Evolutionary conservation across 1,284 basidiomycete genomes (phyloP).

Genomic region (Ustilago cynodontis): DNA sequence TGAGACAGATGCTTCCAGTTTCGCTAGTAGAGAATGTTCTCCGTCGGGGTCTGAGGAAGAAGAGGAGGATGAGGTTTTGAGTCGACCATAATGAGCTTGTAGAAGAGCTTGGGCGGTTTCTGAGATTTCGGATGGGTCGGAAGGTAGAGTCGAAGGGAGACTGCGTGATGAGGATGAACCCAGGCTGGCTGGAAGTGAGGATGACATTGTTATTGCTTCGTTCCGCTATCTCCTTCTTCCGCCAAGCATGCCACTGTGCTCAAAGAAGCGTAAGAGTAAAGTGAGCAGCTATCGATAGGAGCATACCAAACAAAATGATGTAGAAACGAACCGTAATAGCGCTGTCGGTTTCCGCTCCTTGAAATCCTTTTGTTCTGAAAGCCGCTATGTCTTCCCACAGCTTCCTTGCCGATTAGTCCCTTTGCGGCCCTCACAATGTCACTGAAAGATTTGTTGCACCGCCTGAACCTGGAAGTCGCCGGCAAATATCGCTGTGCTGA

Average conservation of each 20-base stretch:
- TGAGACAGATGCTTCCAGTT: slow-evolving; percentile 15
- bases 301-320: background rate
- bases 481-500: background rate
- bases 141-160: slow-evolving; percentile 13
- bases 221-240: background rate
- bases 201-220: background rate
- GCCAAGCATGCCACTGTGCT: background rate
- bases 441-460: too few relatives aligned
- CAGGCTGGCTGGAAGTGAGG: background rate
- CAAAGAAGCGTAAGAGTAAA: background rate
- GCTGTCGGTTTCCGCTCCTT: background rate
- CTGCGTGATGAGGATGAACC: slow-evolving; percentile 1
- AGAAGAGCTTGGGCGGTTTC: slow-evolving; percentile 48
- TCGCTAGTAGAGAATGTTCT: slow-evolving; percentile 8
- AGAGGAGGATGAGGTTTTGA: slow-evolving; percentile 7
- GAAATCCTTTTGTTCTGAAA: background rate
- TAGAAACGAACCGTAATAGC: background rate
- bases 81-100: slow-evolving; percentile 32
- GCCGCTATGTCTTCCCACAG: background rate
- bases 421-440: too few relatives aligned
- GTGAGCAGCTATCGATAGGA: background rate
- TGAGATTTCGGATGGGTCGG: slow-evolving; percentile 40
- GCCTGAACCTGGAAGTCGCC: background rate
- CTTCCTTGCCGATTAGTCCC: too few relatives aligned
- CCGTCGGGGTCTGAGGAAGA: background rate